A percentile compares a stretch with the other conserved stretches of the same genome.
Evolutionary conservation across 164 flowering plant genomes (phyloP).

Genomic region (Liquidambar formosana): DNA sequence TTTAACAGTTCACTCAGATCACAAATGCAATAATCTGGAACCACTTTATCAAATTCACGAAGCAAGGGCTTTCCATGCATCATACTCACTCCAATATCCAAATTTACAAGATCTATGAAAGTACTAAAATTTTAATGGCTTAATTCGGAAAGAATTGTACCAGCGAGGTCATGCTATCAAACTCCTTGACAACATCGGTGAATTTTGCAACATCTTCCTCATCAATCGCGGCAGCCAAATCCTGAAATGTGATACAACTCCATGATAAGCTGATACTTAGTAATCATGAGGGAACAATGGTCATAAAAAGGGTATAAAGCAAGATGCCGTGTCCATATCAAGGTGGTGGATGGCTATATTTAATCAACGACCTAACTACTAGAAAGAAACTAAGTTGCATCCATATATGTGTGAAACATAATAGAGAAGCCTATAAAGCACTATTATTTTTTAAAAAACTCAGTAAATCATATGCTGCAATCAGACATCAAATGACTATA

Average conservation of each 20-base stretch:
- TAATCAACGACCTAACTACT: not conserved
- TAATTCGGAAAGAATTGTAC: slow-evolving; percentile 33
- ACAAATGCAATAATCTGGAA: too few relatives aligned
- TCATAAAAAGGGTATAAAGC: not conserved
- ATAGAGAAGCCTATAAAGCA: not conserved
- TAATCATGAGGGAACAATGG: not conserved
- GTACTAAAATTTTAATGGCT: too few relatives aligned
- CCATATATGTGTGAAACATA: not conserved
- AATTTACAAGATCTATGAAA: too few relatives aligned
- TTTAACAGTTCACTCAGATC: too few relatives aligned
- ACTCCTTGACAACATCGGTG: slow-evolving; percentile 77
- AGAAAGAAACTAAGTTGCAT: not conserved
- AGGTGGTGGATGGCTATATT: not conserved
- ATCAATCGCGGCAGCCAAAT: slow-evolving; percentile 79
- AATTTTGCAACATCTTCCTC: slow-evolving; percentile 85
- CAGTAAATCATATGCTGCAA: not conserved
- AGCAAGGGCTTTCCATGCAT: too few relatives aligned
- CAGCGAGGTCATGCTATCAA: slow-evolving; percentile 90
- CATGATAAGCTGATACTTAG: not conserved
- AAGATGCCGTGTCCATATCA: not conserved
- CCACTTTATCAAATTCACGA: too few relatives aligned
- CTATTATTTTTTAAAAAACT: not conserved
- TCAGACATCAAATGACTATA: not conserved
- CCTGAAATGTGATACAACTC: slow-evolving; percentile 42
- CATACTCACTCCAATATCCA: too few relatives aligned